Evolutionary conservation across 805 yeast genomes (phyloP).

Genomic region (Jamesozyma jinghongensis): DNA sequence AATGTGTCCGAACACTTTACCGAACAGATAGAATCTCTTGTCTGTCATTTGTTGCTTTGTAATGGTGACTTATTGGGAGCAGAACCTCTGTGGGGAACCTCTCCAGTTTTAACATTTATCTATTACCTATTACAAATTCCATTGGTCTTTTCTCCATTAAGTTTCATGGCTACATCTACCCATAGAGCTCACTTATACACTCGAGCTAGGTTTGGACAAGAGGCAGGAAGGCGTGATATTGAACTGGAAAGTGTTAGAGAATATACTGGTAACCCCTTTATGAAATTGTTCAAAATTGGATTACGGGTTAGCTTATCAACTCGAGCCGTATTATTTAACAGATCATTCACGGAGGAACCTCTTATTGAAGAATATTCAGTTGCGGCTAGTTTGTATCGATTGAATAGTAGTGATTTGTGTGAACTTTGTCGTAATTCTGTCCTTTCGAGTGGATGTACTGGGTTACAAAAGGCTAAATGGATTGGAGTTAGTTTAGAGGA

Average conservation of each 20-base stretch:
- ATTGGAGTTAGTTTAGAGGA: conserved; percentile 13
- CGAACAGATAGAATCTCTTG: conserved; percentile 22
- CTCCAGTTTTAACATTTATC: conserved; percentile 17
- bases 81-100: conserved; percentile 20
- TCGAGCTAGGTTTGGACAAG: neutral
- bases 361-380: conserved; percentile 28
- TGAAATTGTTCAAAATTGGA: conserved; percentile 23
- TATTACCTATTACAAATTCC: conserved; percentile 25
- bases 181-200: neutral
- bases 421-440: conserved; percentile 25
- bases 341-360: conserved; percentile 26
- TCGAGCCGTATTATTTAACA: conserved; percentile 21
- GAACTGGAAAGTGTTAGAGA: neutral
- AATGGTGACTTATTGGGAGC: conserved; percentile 23
- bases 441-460: conserved; percentile 22
- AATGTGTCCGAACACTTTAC: conserved; percentile 13
- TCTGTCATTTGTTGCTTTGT: conserved; percentile 21
- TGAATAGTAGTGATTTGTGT: conserved; percentile 26
- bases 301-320: conserved; percentile 20
- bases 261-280: conserved; percentile 24
- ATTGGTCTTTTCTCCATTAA: conserved; percentile 21
- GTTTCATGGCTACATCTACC: conserved; percentile 12
- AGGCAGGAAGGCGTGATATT: neutral
- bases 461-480: conserved; percentile 27
- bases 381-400: conserved; percentile 25